Conservation (phyloP, 73 alveolate species). For the Paramecium sexaurelia region DNA sequence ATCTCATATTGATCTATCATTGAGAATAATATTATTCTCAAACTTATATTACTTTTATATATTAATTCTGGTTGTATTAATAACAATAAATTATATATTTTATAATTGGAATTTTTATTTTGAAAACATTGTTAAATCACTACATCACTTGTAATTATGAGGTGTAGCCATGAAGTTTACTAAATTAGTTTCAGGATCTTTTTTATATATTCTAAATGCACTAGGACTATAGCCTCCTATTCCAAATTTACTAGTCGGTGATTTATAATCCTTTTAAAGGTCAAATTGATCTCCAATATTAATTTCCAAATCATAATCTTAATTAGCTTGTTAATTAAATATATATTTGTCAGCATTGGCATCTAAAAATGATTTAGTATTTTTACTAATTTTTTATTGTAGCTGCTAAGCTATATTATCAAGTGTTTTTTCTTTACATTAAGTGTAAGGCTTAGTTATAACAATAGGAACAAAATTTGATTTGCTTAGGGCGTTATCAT, state of each 20-base stretch:
- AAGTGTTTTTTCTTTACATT: not conserved
- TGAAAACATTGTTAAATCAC: not conserved
- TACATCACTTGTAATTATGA: conserved; percentile 14
- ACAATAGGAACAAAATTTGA: not conserved
- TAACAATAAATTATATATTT: too few species aligned
- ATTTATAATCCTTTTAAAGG: not conserved
- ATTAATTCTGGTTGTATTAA: not conserved
- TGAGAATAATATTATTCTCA: not conserved
- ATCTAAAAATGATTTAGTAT: not conserved
- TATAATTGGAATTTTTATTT: not conserved
- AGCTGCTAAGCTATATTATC: not conserved
- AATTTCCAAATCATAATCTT: not conserved
- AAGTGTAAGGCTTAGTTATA: not conserved
- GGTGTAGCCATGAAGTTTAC: conserved; percentile 19
- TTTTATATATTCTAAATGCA: conserved; percentile 48
- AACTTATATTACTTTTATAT: not conserved
- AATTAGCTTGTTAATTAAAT: not conserved
- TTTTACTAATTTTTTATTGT: not conserved
- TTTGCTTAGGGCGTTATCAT: not conserved
- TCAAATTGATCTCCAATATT: not conserved
- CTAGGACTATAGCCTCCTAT: conserved; percentile 44
- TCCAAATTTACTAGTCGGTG: conserved; percentile 15
- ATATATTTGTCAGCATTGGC: conserved; percentile 36
- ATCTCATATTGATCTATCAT: not conserved
- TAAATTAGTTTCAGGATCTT: not conserved